These are phyloP conservation scores for Neofusicoccum ribis DNA, from an alignment of 2,329 filamentous ascomycete genomes.

Conservation along the genomic window DNA sequence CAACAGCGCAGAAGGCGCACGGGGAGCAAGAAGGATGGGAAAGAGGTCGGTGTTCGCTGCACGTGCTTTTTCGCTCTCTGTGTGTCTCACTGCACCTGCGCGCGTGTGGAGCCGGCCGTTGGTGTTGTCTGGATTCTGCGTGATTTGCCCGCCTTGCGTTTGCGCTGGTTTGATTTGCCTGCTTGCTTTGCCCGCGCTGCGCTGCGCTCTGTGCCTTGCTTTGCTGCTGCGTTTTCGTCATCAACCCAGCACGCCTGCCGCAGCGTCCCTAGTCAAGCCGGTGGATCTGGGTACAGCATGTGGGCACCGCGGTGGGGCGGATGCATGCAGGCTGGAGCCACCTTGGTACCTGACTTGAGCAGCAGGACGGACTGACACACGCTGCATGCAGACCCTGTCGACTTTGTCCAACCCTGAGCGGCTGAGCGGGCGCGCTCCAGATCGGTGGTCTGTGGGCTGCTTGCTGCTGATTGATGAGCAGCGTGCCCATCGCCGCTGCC, in stretches of 20 bases:
- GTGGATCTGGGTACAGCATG: conserved; percentile 10
- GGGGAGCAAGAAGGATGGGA: background rate
- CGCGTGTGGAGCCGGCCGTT: background rate
- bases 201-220: background rate
- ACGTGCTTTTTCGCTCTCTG: background rate
- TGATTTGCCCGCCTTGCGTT: background rate
- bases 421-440: conserved; percentile 5
- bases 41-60: background rate
- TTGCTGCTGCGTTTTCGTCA: background rate
- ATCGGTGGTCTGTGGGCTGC: conserved; percentile 6
- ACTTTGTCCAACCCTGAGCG: conserved; percentile 2
- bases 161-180: background rate
- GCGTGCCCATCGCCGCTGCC: background rate
- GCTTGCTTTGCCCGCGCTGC: background rate
- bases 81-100: conserved; percentile 3
- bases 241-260: background rate
- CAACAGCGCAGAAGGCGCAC: background rate
- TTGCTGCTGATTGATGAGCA: background rate
- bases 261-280: background rate
- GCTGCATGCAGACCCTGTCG: background rate
- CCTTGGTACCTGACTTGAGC: conserved; percentile 4
- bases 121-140: background rate
- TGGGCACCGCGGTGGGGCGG: background rate
- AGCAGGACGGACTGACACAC: conserved; percentile 1
- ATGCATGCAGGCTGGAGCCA: background rate